phyloP scores from a whole-genome alignment of 2,329 filamentous ascomycete genomes.

The Fusarium buharicum region DNA sequence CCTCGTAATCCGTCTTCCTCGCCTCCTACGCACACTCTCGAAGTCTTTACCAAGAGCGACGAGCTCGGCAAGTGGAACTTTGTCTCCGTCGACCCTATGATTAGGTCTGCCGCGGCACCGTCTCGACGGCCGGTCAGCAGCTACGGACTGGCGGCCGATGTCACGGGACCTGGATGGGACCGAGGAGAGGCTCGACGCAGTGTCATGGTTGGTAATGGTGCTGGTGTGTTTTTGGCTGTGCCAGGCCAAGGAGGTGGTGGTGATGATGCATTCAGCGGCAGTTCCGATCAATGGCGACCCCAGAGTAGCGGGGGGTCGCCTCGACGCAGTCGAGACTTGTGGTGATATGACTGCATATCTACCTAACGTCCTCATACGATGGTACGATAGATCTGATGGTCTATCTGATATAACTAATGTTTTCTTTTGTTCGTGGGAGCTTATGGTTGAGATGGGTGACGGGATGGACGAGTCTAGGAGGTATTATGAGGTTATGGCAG shows the following conservation, averaged over 20 bases:
- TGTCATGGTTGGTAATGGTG: constrained; percentile 62
- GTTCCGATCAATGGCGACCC: constrained; percentile 45
- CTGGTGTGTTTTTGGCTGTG: constrained; percentile 64
- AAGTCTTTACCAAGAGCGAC: constrained; percentile 69
- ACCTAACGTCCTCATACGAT: too few relatives aligned
- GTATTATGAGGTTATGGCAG: constrained; percentile 19
- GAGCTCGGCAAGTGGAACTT: constrained; percentile 70
- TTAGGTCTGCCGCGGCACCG: constrained; percentile 42
- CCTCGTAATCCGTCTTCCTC: constrained; percentile 48
- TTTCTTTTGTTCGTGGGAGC: constrained; percentile 5
- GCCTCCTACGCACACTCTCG: constrained; percentile 64
- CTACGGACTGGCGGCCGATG: constrained; percentile 66
- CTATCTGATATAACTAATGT: constrained; percentile 10
- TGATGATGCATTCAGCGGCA: constrained; percentile 17
- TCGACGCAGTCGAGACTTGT: constrained; percentile 41
- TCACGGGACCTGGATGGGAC: constrained; percentile 61
- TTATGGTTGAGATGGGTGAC: constrained; percentile 7
- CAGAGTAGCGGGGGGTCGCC: constrained; percentile 55
- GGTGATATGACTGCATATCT: constrained; percentile 21
- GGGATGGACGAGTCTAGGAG: constrained; percentile 1
- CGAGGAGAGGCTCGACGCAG: constrained; percentile 63
- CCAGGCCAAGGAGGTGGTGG: constrained; percentile 49
- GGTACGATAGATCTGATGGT: too few relatives aligned
- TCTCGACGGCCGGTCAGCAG: constrained; percentile 61
- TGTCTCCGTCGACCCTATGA: constrained; percentile 57